Percentiles rank a stretch among this genome's conserved stretches.
These are phyloP conservation scores for Pseudohyphozyma bogoriensis DNA, from an alignment of 768 basidiomycete species.

Conservation along the genomic window DNA sequence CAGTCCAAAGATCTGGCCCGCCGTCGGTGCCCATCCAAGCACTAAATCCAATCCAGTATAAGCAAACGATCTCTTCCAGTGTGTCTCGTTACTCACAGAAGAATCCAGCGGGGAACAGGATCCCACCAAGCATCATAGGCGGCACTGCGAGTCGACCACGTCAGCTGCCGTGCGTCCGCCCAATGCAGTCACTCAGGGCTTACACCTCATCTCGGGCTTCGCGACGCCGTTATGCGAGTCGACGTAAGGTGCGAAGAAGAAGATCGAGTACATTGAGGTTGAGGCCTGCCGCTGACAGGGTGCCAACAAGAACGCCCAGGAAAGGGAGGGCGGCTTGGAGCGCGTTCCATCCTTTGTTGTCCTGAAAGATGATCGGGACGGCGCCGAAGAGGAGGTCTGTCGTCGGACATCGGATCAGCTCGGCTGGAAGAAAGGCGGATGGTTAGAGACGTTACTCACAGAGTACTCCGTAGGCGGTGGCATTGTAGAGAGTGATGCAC, in stretches of 20 bases:
- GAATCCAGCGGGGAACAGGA: constrained; percentile 36
- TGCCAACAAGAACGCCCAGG: constrained; percentile 37
- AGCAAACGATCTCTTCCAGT: constrained; percentile 8
- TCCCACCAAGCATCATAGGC: constrained; percentile 38
- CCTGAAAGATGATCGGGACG: constrained; percentile 25
- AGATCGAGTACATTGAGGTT: constrained; percentile 23
- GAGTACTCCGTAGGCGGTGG: too few relatives aligned
- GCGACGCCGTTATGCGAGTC: constrained; percentile 30
- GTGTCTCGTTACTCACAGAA: background rate
- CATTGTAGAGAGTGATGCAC: constrained; percentile 31
- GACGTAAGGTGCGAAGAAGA: constrained; percentile 5
- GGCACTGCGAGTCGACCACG: too few relatives aligned
- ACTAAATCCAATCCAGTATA: constrained; percentile 11
- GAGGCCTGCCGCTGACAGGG: constrained; percentile 35
- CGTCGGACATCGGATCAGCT: too few relatives aligned
- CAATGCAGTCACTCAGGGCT: too few relatives aligned
- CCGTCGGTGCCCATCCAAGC: constrained; percentile 34
- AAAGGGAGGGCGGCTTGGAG: constrained; percentile 36
- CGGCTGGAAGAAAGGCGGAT: too few relatives aligned
- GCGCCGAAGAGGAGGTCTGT: constrained; percentile 2
- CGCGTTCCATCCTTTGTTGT: constrained; percentile 35
- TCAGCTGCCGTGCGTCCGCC: too few relatives aligned
- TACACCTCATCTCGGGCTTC: constrained; percentile 37
- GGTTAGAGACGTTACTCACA: too few relatives aligned
- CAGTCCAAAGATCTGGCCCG: constrained; percentile 35